Evolutionary conservation across 768 basidiomycete species (phyloP).

Genomic region (Dentipellis fragilis): DNA sequence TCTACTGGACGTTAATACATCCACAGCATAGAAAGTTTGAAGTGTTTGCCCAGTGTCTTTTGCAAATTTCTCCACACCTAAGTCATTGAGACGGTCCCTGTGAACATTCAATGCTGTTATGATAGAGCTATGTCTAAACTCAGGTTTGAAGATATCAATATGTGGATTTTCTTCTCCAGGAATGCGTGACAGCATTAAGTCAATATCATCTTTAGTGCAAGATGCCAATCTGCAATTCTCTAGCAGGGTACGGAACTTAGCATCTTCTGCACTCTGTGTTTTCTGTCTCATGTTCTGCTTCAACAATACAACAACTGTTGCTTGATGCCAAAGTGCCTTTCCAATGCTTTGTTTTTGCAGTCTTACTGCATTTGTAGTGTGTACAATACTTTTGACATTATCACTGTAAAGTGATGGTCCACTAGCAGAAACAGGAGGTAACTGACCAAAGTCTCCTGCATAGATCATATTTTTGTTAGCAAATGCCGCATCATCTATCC

Average conservation of each 20-base stretch:
- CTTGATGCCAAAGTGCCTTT: too few species aligned
- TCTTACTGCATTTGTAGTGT: background rate
- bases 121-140: constrained; percentile 26
- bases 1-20: background rate
- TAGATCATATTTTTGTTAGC: constrained; percentile 33
- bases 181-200: constrained; percentile 21
- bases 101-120: constrained; percentile 29
- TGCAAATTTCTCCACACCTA: constrained; percentile 19
- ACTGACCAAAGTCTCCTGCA: constrained; percentile 36
- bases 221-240: constrained; percentile 29
- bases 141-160: constrained; percentile 7
- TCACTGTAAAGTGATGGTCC: constrained; percentile 15
- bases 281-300: too few species aligned
- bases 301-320: too few species aligned
- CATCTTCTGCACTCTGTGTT: too few species aligned
- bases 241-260: constrained; percentile 20
- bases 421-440: constrained; percentile 26
- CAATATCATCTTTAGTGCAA: constrained; percentile 28
- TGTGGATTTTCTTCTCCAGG: constrained; percentile 6
- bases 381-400: background rate
- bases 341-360: too few species aligned
- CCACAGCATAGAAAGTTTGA: constrained; percentile 22
- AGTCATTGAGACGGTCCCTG: constrained; percentile 27
- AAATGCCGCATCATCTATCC: constrained; percentile 18
- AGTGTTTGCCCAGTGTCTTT: too few species aligned